Base-by-base conservation (phyloP, 2,329 filamentous ascomycete species). In the Chalara sp. region DNA sequence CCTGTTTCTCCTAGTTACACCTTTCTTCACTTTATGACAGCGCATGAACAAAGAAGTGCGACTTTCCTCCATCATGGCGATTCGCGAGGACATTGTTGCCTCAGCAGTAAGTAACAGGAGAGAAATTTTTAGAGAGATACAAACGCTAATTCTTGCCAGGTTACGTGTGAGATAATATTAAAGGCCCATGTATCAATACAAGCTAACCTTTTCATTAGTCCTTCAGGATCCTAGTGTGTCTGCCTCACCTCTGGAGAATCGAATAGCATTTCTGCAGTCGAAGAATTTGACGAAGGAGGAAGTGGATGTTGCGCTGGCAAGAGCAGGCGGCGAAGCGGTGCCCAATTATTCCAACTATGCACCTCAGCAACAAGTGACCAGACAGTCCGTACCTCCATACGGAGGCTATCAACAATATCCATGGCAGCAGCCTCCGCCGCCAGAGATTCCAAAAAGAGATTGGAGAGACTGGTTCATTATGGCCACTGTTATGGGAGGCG, bases 391-490 rank as follows among this genome's bases (percentile, higher is more conserved):
- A 52, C 64, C 68, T 45, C 72, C 72, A 56, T 74, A 76, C 61
- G 70, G 70, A 42, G 67, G 68, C 48, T 77, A 71, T 49, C 67
- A 74, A 46, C 76, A 75, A 53, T 74, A 75, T 52, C 72, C 76
- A 58, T 84, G 80, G 80, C 80, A 81, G 61, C 74, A 74, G 32
- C 69, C 76, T 6, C 74, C 79, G 4, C 76, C 79, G 4, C 76
- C 76, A 1, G 74, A 78, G 50, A 71, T 83, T 2, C 90, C 90
- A 3, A 84, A 83, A 65, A 78, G 93, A 64, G 93, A 99, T 71
- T 99, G 93, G 93, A 81, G 95, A 55, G 93, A 99, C 67, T 97
- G 90, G 87, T 99, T 99, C 71, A 97, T 99, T 69, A 96, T 97
- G 89, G 93, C 93, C 6, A 99, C 93, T 0, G 88, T 97, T 10